Evolutionary conservation across 192 early-diverging fungal genomes (phyloP).

Genomic region (Geosiphon pyriformis): DNA sequence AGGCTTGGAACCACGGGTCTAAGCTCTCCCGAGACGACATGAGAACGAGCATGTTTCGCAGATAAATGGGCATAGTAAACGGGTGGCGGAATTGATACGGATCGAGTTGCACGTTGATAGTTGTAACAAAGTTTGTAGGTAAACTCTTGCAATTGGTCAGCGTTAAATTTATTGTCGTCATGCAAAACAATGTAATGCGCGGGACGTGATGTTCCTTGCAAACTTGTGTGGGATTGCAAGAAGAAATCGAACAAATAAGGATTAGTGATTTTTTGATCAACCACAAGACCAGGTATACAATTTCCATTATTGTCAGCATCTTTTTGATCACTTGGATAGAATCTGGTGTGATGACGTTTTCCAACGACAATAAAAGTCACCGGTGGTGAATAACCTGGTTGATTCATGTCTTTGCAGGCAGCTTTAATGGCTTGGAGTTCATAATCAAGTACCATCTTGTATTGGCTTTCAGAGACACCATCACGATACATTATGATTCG

Average conservation of each 20-base stretch:
- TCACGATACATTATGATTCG: slow-evolving; percentile 72
- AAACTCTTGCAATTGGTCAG: slow-evolving; percentile 78
- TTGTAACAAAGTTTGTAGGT: slow-evolving; percentile 90
- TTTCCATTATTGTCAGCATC: slow-evolving; percentile 72
- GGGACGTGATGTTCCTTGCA: slow-evolving; percentile 91
- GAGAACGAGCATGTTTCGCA: slow-evolving; percentile 64
- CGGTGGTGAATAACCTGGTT: slow-evolving; percentile 60
- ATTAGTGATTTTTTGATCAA: slow-evolving; percentile 63
- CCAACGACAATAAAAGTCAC: slow-evolving; percentile 77
- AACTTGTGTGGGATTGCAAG: slow-evolving; percentile 83
- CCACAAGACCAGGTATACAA: slow-evolving; percentile 68
- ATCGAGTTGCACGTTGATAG: slow-evolving; percentile 82
- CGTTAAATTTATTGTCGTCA: slow-evolving; percentile 79
- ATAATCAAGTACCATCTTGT: slow-evolving; percentile 53
- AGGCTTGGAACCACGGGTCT: background rate
- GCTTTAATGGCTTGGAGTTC: slow-evolving; percentile 63
- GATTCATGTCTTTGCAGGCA: slow-evolving; percentile 44
- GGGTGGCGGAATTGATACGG: slow-evolving; percentile 63
- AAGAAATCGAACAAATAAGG: slow-evolving; percentile 72
- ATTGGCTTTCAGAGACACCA: slow-evolving; percentile 64
- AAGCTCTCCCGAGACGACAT: background rate
- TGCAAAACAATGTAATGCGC: slow-evolving; percentile 75
- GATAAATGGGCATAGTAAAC: slow-evolving; percentile 95
- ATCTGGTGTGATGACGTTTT: slow-evolving; percentile 79
- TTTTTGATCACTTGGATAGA: slow-evolving; percentile 58